phyloP scores from a whole-genome alignment of 164 flowering plant genomes.

The Litsea cubeba region DNA sequence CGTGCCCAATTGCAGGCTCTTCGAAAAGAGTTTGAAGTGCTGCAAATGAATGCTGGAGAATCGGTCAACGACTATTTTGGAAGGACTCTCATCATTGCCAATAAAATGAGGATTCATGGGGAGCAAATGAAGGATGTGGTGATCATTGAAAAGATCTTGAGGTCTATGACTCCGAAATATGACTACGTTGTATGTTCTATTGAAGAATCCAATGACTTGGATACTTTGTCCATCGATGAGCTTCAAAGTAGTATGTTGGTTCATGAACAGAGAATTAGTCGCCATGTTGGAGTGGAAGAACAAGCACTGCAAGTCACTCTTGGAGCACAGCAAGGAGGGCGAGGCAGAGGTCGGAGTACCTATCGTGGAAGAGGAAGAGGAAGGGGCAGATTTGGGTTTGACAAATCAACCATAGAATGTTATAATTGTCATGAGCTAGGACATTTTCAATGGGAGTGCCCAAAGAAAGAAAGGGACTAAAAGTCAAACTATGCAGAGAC shows the following conservation, averaged over 20 bases:
- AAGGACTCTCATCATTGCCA: no score
- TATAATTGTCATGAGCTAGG: neutral
- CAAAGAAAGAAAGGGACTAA: neutral
- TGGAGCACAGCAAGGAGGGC: neutral
- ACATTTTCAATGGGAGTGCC: neutral
- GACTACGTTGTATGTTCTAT: neutral
- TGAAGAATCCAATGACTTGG: constrained; percentile 1
- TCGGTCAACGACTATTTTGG: no score
- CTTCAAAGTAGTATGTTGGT: neutral
- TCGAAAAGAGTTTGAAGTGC: no score
- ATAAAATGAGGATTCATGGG: neutral
- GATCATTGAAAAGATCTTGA: neutral
- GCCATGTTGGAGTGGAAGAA: neutral
- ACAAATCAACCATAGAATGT: neutral
- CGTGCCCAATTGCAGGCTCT: no score
- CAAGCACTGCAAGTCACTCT: neutral
- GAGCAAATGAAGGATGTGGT: neutral
- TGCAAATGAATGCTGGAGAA: no score
- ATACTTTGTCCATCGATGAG: neutral
- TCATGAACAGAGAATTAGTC: neutral
- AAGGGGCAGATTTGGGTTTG: neutral
- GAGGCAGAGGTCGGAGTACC: constrained; percentile 1
- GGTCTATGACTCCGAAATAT: neutral
- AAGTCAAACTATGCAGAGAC: neutral
- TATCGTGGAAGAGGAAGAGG: no score